Evolutionary conservation across 768 basidiomycete genomes (phyloP).

Genomic region (Suillus placidus): DNA sequence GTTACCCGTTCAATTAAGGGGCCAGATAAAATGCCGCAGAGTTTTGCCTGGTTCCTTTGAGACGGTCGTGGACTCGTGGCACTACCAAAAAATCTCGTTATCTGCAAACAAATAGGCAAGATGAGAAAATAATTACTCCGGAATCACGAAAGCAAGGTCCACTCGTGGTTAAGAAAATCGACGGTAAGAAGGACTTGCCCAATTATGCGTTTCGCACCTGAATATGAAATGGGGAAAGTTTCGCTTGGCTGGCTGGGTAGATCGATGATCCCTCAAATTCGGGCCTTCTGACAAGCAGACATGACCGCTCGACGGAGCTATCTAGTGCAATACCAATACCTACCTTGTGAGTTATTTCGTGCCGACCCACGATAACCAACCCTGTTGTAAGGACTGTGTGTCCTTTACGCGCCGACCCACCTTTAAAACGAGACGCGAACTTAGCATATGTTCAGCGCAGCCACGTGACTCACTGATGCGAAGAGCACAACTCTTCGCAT

Average conservation of each 20-base stretch:
- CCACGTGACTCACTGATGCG: too few species aligned
- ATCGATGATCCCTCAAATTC: neutral
- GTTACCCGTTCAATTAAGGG: neutral
- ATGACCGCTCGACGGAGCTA: neutral
- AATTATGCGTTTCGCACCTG: neutral
- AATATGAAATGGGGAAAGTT: neutral
- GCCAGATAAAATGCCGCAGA: neutral
- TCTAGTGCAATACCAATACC: too few species aligned
- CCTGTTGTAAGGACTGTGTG: too few species aligned
- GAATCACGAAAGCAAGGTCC: neutral
- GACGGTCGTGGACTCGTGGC: too few species aligned
- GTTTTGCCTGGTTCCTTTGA: too few species aligned
- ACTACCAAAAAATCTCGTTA: too few species aligned
- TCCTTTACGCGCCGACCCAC: too few species aligned
- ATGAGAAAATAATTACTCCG: neutral
- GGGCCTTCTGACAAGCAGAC: neutral
- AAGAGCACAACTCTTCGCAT: too few species aligned
- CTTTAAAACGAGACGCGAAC: too few species aligned
- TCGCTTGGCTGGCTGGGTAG: neutral
- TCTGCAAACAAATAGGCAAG: neutral
- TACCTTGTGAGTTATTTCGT: neutral
- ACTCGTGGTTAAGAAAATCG: neutral
- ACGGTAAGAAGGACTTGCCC: neutral
- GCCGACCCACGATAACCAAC: too few species aligned
- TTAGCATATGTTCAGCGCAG: too few species aligned